Evolutionary conservation across 441 rosid species (phyloP), one percentile per base, ranked within the genome.

Genomic region (Rhodomyrtus psidioides): DNA sequence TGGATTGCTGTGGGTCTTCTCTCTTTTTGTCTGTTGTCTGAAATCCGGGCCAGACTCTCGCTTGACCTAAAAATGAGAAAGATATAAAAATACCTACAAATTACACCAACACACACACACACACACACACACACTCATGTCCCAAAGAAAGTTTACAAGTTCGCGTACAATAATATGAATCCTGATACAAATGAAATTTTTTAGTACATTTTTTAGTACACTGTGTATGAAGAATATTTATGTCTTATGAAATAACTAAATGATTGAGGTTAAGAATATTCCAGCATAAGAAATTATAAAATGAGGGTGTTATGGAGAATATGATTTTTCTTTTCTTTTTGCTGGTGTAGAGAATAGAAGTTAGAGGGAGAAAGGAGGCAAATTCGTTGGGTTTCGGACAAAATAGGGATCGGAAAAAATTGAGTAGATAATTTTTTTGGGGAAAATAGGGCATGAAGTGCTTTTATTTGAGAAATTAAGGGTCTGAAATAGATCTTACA

Each of bases 401-500:
- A 30, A 34, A 21, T 62, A 8, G 74, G 44, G 75, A 62, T 9
- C 4, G 44, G 13, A 21, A 62, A 28, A 62, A 30, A 62, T 62
- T 62, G 44, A 9, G 44, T 62, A 62, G 44, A 9, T 30, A 10
- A 17, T 3, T 30, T 30, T 23, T 62, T 30, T 62, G 2, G 2
- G 12, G 13, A 0, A 49, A 49, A 49, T 10, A 49, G 51, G 4
- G 13, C 12, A 0, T 12, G 5, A 51, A 51, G 9, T 17, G 3
- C 4, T 3, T 5, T 51, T 4, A 51, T 12, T 51, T 51, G 12
- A 1, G 3, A 1, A 51, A 51, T 12, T 51, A 12, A 51, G 14
- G 13, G 4, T 4, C 1, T 2, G 15, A 12, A 51, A 12, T 49
- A 1, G 1, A 51, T 3, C 5, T 51, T 42, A 7, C 7, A 6